These are phyloP conservation scores for Diaporthe longicolla DNA, from an alignment of 2,329 filamentous ascomycete genomes.

Conservation along the genomic window DNA sequence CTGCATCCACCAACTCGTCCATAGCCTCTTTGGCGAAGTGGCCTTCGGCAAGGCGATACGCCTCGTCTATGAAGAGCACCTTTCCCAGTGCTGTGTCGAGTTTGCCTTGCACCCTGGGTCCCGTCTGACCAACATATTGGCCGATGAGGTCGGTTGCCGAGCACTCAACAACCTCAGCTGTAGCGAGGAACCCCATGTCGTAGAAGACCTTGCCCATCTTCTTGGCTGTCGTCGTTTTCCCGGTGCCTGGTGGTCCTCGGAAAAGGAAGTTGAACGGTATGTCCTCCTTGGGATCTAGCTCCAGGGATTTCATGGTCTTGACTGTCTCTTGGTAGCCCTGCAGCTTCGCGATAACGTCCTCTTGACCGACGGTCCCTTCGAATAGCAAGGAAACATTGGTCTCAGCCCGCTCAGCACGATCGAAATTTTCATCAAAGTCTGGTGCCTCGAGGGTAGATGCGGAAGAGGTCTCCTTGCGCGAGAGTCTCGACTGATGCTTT, in stretches of 20 bases:
- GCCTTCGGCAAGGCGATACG: conserved; percentile 74
- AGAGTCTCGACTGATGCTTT: conserved; percentile 51
- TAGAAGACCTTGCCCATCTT: conserved; percentile 77
- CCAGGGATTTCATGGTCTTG: conserved; percentile 63
- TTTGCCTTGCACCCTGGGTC: conserved; percentile 72
- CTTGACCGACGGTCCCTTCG: conserved; percentile 70
- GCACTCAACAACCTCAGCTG: conserved; percentile 72
- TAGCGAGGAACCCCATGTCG: conserved; percentile 77
- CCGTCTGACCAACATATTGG: conserved; percentile 78
- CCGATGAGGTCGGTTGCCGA: conserved; percentile 79
- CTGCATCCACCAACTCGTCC: conserved; percentile 66
- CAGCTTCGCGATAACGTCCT: conserved; percentile 66
- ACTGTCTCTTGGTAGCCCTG: conserved; percentile 68
- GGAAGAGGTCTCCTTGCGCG: conserved; percentile 45
- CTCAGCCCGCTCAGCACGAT: conserved; percentile 62
- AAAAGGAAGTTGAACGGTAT: conserved; percentile 80
- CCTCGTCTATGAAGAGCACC: conserved; percentile 81
- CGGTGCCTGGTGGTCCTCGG: conserved; percentile 72
- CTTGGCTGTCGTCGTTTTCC: conserved; percentile 80
- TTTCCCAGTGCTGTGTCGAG: conserved; percentile 75
- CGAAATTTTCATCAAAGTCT: conserved; percentile 73
- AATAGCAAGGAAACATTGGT: conserved; percentile 70
- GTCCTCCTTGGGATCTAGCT: conserved; percentile 68
- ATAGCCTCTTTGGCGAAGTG: conserved; percentile 70
- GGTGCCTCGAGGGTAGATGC: conserved; percentile 49